Conservation (phyloP, 2,329 filamentous ascomycete species). For the Pestalotiopsis sp. region DNA sequence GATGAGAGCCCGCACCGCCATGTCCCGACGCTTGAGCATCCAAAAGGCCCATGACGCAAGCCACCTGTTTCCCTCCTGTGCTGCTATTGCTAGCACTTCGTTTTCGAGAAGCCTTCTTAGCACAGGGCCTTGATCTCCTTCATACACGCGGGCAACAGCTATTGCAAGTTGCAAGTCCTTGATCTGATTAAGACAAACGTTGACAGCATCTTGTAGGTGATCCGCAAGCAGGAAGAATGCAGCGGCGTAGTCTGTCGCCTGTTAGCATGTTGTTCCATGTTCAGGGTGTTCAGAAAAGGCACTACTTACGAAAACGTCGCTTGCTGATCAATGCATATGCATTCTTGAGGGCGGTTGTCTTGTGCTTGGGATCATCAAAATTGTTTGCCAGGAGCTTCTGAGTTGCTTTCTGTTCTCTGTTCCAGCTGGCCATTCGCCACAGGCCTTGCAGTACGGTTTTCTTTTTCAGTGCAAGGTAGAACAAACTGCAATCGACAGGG, state of each 20-base stretch:
- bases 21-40: constrained; percentile 80
- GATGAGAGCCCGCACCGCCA: constrained; percentile 82
- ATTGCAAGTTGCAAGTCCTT: constrained; percentile 90
- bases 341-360: constrained; percentile 89
- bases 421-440: constrained; percentile 93
- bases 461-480: constrained; percentile 88
- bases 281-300: background rate
- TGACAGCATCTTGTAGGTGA: constrained; percentile 80
- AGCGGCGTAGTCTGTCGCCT: constrained; percentile 79
- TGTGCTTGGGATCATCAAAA: constrained; percentile 85
- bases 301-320: constrained; percentile 72
- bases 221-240: constrained; percentile 94
- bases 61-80: constrained; percentile 86
- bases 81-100: constrained; percentile 76
- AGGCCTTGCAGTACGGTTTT: constrained; percentile 88
- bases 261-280: background rate
- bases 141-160: constrained; percentile 83
- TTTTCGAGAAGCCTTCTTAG: constrained; percentile 76
- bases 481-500: constrained; percentile 87
- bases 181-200: constrained; percentile 83
- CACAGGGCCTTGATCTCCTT: constrained; percentile 79
- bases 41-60: constrained; percentile 94
- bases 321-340: constrained; percentile 94
- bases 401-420: constrained; percentile 82
- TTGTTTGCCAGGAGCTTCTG: constrained; percentile 84